Percentiles rank a stretch among this genome's conserved stretches.
Evolutionary conservation across 2,329 filamentous ascomycete species (phyloP).

Genomic region (Tolypocladium tundrense): DNA sequence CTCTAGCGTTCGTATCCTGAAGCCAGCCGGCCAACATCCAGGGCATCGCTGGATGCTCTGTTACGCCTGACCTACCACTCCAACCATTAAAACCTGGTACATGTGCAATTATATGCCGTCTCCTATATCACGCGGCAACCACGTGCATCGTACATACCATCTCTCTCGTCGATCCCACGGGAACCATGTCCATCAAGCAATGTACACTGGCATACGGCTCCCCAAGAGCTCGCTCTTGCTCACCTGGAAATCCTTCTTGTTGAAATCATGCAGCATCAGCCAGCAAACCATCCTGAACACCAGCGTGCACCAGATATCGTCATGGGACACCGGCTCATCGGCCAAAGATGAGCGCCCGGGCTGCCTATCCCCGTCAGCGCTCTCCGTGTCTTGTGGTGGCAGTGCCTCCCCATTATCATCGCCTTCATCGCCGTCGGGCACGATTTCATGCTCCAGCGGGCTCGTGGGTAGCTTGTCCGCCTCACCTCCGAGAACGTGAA

Average conservation of each 20-base stretch:
- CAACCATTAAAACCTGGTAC: not conserved
- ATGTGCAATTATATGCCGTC: not conserved
- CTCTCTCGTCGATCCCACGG: not conserved
- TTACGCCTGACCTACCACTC: not conserved
- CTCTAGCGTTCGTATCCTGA: not conserved
- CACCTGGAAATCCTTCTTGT: constrained; percentile 41
- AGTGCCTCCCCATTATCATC: constrained; percentile 1
- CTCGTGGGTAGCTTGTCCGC: not conserved
- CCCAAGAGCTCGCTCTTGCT: constrained; percentile 43
- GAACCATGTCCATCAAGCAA: constrained; percentile 21
- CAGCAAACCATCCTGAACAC: constrained; percentile 49
- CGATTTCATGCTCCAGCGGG: not conserved
- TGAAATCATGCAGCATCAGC: constrained; percentile 47
- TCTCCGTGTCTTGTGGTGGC: not conserved
- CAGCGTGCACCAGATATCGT: constrained; percentile 43
- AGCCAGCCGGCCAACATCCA: not conserved
- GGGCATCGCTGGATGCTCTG: too few relatives aligned
- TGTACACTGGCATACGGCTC: constrained; percentile 46
- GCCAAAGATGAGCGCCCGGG: constrained; percentile 9
- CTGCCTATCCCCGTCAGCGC: not conserved
- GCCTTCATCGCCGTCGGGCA: not conserved
- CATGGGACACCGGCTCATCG: constrained; percentile 16
- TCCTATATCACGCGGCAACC: not conserved
- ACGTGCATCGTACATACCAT: not conserved
- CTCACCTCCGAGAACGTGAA: not conserved